phyloP scores from a whole-genome alignment of 176 grass and related monocot species.

The Thalia dealbata region DNA sequence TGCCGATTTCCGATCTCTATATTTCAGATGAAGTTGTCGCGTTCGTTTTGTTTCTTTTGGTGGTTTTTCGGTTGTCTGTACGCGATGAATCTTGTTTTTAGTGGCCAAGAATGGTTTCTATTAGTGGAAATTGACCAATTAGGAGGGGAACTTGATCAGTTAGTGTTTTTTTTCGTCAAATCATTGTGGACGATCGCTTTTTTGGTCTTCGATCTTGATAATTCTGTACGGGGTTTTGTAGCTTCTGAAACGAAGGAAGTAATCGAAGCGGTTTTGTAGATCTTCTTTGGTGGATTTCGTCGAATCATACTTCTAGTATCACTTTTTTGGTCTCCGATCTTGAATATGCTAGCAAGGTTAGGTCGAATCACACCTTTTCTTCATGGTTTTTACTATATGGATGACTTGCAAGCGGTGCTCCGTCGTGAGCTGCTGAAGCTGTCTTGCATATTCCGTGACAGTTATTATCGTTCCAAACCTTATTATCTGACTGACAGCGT shows the following conservation, averaged over 20 bases:
- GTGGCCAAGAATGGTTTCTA: not conserved
- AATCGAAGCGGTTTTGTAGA: not conserved
- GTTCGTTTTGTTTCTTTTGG: not conserved
- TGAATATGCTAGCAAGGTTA: not conserved
- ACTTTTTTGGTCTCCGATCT: not conserved
- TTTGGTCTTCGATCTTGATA: not conserved
- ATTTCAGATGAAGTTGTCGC: not conserved
- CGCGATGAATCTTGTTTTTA: constrained; percentile 4
- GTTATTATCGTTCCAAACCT: not conserved
- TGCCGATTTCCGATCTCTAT: not conserved
- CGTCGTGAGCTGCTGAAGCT: not conserved
- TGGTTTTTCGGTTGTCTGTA: not conserved
- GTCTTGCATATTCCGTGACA: not conserved
- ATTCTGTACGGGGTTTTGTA: not conserved
- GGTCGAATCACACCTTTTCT: not conserved
- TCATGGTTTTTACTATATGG: not conserved
- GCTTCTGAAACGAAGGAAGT: not conserved
- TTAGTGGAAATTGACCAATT: not conserved
- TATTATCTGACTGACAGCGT: not conserved
- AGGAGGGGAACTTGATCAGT: not conserved
- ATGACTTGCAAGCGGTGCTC: not conserved
- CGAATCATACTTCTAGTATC: too few relatives aligned
- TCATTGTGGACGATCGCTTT: not conserved
- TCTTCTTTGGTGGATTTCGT: not conserved
- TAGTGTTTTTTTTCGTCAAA: not conserved